These are phyloP conservation scores for Sphenostylis stenocarpa DNA, from an alignment of 306 rosid genomes.

Conservation along the genomic window DNA sequence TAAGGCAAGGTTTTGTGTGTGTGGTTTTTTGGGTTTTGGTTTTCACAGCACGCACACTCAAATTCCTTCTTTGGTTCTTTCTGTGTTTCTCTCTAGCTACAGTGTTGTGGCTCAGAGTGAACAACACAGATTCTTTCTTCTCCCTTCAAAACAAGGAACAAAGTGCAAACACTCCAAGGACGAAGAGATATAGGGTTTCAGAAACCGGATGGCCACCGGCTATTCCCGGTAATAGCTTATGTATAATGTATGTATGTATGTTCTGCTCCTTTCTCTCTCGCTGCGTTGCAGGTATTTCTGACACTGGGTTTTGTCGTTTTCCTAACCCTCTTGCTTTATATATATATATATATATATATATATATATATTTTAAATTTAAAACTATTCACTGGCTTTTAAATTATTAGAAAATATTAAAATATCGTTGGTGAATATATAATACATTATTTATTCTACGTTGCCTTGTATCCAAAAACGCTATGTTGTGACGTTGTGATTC, in stretches of 20 bases:
- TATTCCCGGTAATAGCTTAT: conserved; percentile 55
- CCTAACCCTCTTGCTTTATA: conserved; percentile 1
- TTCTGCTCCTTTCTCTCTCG: conserved; percentile 2
- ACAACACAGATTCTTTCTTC: conserved; percentile 17
- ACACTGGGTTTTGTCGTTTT: conserved; percentile 66
- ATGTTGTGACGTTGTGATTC: neutral
- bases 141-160: conserved; percentile 27
- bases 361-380: neutral
- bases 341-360: too few species aligned
- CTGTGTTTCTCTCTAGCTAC: neutral
- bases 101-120: neutral
- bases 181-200: conserved; percentile 30
- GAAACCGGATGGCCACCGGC: conserved; percentile 64
- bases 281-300: conserved; percentile 60
- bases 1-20: neutral
- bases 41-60: neutral
- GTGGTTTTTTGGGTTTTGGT: neutral
- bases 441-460: neutral
- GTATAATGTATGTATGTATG: neutral
- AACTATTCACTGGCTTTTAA: neutral
- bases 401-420: neutral
- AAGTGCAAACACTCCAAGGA: neutral
- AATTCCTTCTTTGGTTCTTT: neutral
- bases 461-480: neutral
- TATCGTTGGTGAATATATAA: neutral